A percentile compares a stretch with the other conserved stretches of the same genome.
Evolutionary conservation across 345 rosid species (phyloP).

Genomic region (Zanthoxylum bungeanum): DNA sequence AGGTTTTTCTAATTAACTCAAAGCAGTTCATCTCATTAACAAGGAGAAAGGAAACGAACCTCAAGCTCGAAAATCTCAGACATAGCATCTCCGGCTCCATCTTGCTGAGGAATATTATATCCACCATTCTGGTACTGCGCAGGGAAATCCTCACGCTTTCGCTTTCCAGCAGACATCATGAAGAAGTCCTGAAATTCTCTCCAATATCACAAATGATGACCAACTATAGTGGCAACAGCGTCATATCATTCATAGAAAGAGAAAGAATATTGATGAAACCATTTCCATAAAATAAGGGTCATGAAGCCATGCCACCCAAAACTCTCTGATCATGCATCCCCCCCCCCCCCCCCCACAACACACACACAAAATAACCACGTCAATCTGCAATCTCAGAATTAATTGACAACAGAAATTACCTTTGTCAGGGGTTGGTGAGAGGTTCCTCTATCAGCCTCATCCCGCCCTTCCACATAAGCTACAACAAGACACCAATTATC

Average conservation of each 20-base stretch:
- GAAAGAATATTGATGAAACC: background rate
- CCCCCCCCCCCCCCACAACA: too few relatives aligned
- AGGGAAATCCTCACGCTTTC: slow-evolving; percentile 87
- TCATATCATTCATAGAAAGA: slow-evolving; percentile 4
- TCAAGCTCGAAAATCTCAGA: slow-evolving; percentile 42
- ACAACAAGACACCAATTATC: slow-evolving; percentile 18
- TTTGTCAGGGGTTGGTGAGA: slow-evolving; percentile 72
- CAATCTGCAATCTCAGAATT: slow-evolving; percentile 9
- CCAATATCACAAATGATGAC: slow-evolving; percentile 25
- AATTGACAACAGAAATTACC: slow-evolving; percentile 42
- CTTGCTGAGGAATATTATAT: slow-evolving; percentile 83
- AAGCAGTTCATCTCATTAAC: background rate
- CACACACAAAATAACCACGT: slow-evolving; percentile 5
- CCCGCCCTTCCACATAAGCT: slow-evolving; percentile 97
- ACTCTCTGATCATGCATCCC: slow-evolving; percentile 3
- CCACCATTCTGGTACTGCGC: slow-evolving; percentile 75
- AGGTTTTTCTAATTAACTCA: background rate
- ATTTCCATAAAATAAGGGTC: slow-evolving; percentile 3
- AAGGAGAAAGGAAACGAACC: slow-evolving; percentile 10
- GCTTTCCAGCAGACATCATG: slow-evolving; percentile 69
- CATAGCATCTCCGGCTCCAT: slow-evolving; percentile 76
- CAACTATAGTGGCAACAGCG: slow-evolving; percentile 14
- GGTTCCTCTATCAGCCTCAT: slow-evolving; percentile 75
- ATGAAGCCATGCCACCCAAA: slow-evolving; percentile 10
- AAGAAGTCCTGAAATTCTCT: slow-evolving; percentile 76